Evolutionary conservation across 1,284 basidiomycete genomes (phyloP), one percentile per base, ranked within the genome.

Genomic region (Leucoagaricus sp.): DNA sequence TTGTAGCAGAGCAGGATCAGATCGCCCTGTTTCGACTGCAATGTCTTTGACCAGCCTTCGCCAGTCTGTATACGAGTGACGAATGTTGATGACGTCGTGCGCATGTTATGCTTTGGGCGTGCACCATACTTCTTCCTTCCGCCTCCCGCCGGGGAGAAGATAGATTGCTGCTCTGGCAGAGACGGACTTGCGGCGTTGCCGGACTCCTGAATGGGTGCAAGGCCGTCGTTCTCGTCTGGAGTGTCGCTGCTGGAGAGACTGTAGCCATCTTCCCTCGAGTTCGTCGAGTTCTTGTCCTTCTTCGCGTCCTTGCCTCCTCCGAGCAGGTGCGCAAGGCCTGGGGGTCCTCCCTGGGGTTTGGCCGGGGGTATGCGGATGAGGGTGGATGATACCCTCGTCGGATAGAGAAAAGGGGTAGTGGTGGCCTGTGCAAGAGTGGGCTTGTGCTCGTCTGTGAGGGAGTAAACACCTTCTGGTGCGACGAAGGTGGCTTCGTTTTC

Each of bases 81-180:
- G 71, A 97, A 96, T 2, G 89, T 91, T 29, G 92, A 95, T 19
- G 88, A 93, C 0, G 92, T 93, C 1, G 91, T 93, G 55, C 89
- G 83, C 66, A 96, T 86, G 66, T 89, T 95, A 64, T 93, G 91
- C 70, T 93, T 95, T 19, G 94, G 93, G 38, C 91, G 80, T 7
- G 86, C 79, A 21, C 73, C 69, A 8, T 77, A 65, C 65, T 88
- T 89, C 74, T 86, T 87, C 77, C 87, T 89, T 34, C 79, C 77
- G 4, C 69, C 63, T 31, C 66, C 63, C 33, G 74, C 65, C 6
- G 77, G 72, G 1, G 81, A 75, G 63, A 84, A 82, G 46, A 85
- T 75, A 59, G 79, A 73, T 65, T 81, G 75, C 19, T 70, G 67
- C 61, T 78, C 75, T 17, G 72, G 66, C 17, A 72, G 57, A 8